Evolutionary conservation across 192 early-diverging fungal species (phyloP), one percentile per base, ranked within the genome.

Genomic region (Obelidium mucronatum): DNA sequence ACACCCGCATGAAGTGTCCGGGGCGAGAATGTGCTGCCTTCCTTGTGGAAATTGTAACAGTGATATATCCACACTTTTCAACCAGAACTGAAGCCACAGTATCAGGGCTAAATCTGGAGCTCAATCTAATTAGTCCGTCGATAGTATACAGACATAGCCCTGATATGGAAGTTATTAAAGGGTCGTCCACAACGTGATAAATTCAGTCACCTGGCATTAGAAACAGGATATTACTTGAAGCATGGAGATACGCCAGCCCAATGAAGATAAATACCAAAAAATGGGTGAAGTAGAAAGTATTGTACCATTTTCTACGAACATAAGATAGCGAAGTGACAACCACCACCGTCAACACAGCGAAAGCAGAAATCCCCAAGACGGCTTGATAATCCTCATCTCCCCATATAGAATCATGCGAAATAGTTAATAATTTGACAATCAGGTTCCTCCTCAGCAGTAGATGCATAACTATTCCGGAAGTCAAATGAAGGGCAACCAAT

Each of bases 161-260:
- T 73, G 72, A 8, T 19, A 30, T 19, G 37, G 34, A 19, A 19
- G 26, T 60, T 5, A 51, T 15, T 6, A 65, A 65, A 30, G 37
- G 19, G 8, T 17, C 15, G 22, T 40, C 8, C 17, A 69, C 11
- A 31, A 52, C 19, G 53, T 30, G 19, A 15, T n/a, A n/a, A n/a
- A n/a, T n/a, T n/a, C n/a, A n/a, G n/a, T n/a, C n/a, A 65, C 80
- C 80, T 2, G 80, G 80, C 33, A 81, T 80, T 24, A 35, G n/a
- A 72, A 68, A 81, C 40, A 76, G 80, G 54, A 81, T 76, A 73
- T 37, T 30, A 28, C 40, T 61, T 24, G 80, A 37, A 8, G 77
- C 80, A 48, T 81, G 80, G 2, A 81, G 53, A 26, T 72, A 81
- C 19, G 78, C 80, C 65, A 80, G 77, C 22, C 80, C 17, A 26